These are phyloP conservation scores for Cryoendolithus antarcticus DNA, from an alignment of 2,329 filamentous ascomycete genomes.

Conservation along the genomic window DNA sequence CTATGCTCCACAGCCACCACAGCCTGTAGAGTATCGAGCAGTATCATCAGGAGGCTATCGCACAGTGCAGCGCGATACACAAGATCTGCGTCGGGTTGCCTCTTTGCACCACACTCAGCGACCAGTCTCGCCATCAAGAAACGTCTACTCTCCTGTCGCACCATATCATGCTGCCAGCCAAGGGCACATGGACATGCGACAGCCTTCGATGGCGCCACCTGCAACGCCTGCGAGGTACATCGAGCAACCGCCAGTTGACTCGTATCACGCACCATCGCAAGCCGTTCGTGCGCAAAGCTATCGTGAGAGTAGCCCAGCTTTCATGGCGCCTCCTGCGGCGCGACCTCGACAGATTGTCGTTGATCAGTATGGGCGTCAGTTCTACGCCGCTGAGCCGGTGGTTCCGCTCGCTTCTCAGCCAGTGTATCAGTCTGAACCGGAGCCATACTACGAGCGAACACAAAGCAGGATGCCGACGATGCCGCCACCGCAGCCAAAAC, in stretches of 20 bases:
- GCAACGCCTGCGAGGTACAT: slow-evolving; percentile 13
- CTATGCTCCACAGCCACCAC: too few relatives aligned
- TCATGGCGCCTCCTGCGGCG: slow-evolving; percentile 36
- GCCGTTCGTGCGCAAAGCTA: slow-evolving; percentile 13
- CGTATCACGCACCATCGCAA: slow-evolving; percentile 27
- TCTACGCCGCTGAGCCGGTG: slow-evolving; percentile 46
- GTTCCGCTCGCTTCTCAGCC: slow-evolving; percentile 23
- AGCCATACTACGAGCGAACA: slow-evolving; percentile 47
- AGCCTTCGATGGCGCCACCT: slow-evolving; percentile 2
- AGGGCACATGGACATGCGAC: slow-evolving; percentile 28
- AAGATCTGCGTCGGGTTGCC: slow-evolving; percentile 35
- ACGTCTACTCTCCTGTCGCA: slow-evolving; percentile 26
- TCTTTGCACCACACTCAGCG: slow-evolving; percentile 36
- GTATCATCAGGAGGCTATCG: slow-evolving; percentile 23
- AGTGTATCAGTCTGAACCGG: slow-evolving; percentile 22
- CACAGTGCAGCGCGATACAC: slow-evolving; percentile 29
- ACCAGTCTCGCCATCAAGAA: slow-evolving; percentile 30
- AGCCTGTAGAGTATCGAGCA: too few relatives aligned
- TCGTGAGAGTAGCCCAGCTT: slow-evolving; percentile 23
- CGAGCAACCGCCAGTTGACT: slow-evolving; percentile 23
- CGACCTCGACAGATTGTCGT: slow-evolving; percentile 53
- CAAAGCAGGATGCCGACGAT: slow-evolving; percentile 33
- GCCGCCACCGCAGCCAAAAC: slow-evolving; percentile 4
- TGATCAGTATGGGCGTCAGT: slow-evolving; percentile 74
- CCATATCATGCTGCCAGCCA: slow-evolving; percentile 30